Conservation (phyloP, 306 rosid species). For the Begonia peltatifolia region DNA sequence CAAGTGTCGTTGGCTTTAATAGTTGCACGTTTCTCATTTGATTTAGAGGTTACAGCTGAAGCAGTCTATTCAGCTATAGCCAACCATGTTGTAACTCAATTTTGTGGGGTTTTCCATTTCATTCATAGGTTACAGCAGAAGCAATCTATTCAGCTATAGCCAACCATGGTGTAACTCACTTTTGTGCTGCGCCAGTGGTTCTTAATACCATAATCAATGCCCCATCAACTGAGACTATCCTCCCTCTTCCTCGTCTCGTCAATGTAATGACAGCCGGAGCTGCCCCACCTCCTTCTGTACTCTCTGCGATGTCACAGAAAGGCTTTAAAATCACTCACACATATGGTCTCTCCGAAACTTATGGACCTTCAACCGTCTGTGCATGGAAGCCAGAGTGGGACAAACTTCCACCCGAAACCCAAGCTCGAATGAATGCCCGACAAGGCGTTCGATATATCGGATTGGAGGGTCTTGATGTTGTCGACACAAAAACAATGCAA, state of each 20-base stretch:
- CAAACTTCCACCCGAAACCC: constrained; percentile 39
- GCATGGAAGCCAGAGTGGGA: constrained; percentile 97
- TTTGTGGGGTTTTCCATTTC: not conserved
- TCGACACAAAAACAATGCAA: constrained; percentile 43
- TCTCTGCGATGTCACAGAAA: constrained; percentile 46
- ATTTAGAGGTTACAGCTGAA: constrained; percentile 52
- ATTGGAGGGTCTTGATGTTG: constrained; percentile 58
- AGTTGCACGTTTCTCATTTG: not conserved
- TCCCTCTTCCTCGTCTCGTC: constrained; percentile 77
- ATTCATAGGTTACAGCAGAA: constrained; percentile 52
- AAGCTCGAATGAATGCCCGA: constrained; percentile 63
- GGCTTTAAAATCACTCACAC: constrained; percentile 88
- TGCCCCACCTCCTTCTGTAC: constrained; percentile 84
- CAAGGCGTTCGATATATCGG: constrained; percentile 75
- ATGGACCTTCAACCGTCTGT: constrained; percentile 74
- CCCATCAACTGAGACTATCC: constrained; percentile 46
- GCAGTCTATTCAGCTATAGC: constrained; percentile 65
- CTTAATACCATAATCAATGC: constrained; percentile 78
- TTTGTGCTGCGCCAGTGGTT: constrained; percentile 94
- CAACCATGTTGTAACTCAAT: constrained; percentile 53
- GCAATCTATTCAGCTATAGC: constrained; percentile 65
- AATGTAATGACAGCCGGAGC: constrained; percentile 85
- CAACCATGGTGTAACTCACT: constrained; percentile 63
- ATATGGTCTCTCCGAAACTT: constrained; percentile 85
- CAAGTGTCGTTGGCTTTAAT: not conserved